Base-by-base conservation (phyloP, 805 yeast genomes). In the Pichia insulana region DNA sequence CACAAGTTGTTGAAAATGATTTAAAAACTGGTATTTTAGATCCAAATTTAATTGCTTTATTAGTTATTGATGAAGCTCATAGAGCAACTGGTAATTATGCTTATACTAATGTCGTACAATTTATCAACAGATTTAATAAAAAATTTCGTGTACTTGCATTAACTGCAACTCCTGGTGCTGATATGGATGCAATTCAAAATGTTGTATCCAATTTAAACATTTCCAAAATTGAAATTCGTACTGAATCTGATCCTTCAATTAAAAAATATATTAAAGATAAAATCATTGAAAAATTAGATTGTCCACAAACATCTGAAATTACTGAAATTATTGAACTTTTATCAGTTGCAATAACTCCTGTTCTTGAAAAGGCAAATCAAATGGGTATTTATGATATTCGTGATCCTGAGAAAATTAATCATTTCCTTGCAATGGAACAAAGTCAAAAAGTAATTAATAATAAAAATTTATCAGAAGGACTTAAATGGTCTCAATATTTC, bases 41-140 rank as follows among this genome's bases (percentile, higher is more conserved):
- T 54, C 96, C 97, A 0, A 80, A 76, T 49, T 71, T 73, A 19
- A 68, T 92, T 12, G 82, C 77, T 0, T 74, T 92, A 41, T 53
- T 94, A 35, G 90, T 92, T 2, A 71, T 92, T 19, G 99, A 92
- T 63, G 99, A 92, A 64, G 97, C 98, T 0, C 99, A 92, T 60
- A 68, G 96, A 38, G 88, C 97, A 0, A 80, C 81, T 40, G 96
- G 96, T 0, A 82, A 85, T 42, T 89, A 88, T 57, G 83, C 97
- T 1, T 90, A 90, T 55, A 81, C 81, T 37, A 82, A 83, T 43
- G 89, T 90, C n/a, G 85, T 84, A 2, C 68, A 75, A 48, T 79
- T 76, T 51, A 58, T 84, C 11, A 70, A 72, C 25, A 62, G 85
- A 40, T 78, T 77, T 55, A 80, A 76, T 46, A 69, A 76, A 1